Conservation (phyloP, 1,284 basidiomycete species). For the Trametes versicolor region DNA sequence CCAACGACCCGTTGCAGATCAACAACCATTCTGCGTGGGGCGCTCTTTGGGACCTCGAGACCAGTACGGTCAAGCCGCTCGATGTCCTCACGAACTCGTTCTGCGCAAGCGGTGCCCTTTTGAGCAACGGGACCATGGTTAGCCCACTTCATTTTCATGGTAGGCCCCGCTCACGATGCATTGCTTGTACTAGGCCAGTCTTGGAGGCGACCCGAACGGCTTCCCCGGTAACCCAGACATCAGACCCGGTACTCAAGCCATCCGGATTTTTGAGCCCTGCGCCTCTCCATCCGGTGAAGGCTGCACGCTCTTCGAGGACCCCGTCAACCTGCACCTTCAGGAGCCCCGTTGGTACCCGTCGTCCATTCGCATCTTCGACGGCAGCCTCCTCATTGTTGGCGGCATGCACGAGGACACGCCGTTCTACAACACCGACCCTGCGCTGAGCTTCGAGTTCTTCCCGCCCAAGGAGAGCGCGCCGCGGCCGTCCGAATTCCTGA, state of each 20-base stretch:
- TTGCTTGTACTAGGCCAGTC: conserved; percentile 47
- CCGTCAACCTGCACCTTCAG: conserved; percentile 47
- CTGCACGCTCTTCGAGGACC: conserved; percentile 54
- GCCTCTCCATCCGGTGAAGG: conserved; percentile 47
- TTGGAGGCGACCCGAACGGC: conserved; percentile 55
- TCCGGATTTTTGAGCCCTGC: conserved; percentile 52
- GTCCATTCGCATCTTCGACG: conserved; percentile 54
- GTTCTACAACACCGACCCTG: conserved; percentile 70
- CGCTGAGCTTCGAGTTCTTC: conserved; percentile 75
- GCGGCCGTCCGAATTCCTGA: conserved; percentile 60
- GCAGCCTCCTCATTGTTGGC: conserved; percentile 54
- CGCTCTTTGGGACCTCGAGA: conserved; percentile 47
- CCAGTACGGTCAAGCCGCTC: conserved; percentile 51
- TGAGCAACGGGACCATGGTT: conserved; percentile 59
- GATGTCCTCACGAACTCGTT: conserved; percentile 59
- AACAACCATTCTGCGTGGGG: conserved; percentile 57
- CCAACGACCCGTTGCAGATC: conserved; percentile 55
- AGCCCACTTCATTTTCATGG: neutral
- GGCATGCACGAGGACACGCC: conserved; percentile 80
- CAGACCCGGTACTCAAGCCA: conserved; percentile 38
- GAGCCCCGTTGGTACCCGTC: conserved; percentile 55
- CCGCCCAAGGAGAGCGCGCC: conserved; percentile 62
- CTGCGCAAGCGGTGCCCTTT: conserved; percentile 62
- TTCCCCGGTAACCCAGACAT: conserved; percentile 47
- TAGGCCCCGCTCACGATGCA: neutral